Base-by-base conservation (phyloP, 495 filamentous ascomycete genomes). In the Hypoxylon subgilvum region DNA sequence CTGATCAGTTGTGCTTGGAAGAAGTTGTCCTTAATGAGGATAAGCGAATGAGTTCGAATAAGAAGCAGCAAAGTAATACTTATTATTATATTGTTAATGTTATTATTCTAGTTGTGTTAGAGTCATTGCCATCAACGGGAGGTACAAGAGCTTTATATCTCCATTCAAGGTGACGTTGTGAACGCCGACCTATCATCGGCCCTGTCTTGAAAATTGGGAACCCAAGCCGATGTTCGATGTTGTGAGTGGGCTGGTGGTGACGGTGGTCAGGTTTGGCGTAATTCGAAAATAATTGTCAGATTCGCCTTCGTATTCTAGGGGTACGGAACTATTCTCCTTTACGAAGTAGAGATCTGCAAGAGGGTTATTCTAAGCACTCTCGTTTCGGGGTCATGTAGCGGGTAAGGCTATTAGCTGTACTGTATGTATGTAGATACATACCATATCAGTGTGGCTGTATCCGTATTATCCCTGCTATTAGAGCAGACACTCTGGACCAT, bases 221-320 rank as follows among this genome's bases (percentile, higher is more conserved):
- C 4, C 14, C 5, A 16, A 23, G 2, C n/a, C 6, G 21, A 13
- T 1, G 21, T 22, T 13, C n/a, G 27, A 13, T 35, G 13, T 30
- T 25, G 1, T 31, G 14, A 30, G 2, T 22, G 18, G 19, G 17
- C 7, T 30, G 17, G 27, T 32, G 14, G 4, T 31, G 1, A 1
- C 6, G 16, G 23, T 18, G 13, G 48, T 51, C 48, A 51, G 36
- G 32, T 7, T 27, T 23, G 19, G 23, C 23, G 10, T 21, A 38
- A 57, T 44, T 50, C 53, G 53, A 57, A 28, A 9, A 17, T 38
- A 30, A 6, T 35, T 12, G 12, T n/a, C 18, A 13, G n/a, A 9
- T 13, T 30, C 17, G 4, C 19, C 34, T 47, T 56, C 52, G 52
- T 56, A 56, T 47, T 56, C 25, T 16, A 41, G 22, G 52, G 43